Percentiles rank a stretch among this genome's conserved stretches.
These are phyloP conservation scores for Scolecobasidium constrictum DNA, from an alignment of 2,329 filamentous ascomycete species.

Conservation along the genomic window DNA sequence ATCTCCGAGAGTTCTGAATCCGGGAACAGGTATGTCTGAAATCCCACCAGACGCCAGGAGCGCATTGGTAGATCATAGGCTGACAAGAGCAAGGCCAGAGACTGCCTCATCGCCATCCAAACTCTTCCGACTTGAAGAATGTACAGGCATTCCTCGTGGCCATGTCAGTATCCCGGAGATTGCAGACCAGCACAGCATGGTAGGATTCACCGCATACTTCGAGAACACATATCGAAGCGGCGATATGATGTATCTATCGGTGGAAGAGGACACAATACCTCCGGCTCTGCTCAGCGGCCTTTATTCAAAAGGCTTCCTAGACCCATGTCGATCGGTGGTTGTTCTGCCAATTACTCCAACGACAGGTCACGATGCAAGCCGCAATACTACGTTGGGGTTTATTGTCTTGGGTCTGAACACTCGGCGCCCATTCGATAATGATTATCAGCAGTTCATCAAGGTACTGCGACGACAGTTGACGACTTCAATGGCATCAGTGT, in stretches of 20 bases:
- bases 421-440: neutral
- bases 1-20: neutral
- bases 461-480: constrained; percentile 1
- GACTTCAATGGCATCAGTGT: neutral
- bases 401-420: constrained; percentile 2
- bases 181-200: neutral
- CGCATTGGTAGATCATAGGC: neutral
- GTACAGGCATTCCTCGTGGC: too few species aligned
- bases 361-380: neutral
- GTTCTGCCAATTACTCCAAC: neutral
- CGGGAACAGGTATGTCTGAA: neutral
- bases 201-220: constrained; percentile 2
- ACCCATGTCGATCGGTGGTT: neutral
- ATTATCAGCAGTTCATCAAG: neutral
- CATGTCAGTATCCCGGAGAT: neutral
- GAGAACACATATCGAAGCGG: neutral
- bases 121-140: too few species aligned
- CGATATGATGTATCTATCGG: neutral
- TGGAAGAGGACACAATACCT: neutral
- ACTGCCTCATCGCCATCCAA: too few species aligned
- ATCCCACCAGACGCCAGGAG: neutral
- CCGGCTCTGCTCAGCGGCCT: neutral
- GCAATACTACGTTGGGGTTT: neutral
- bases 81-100: too few species aligned
- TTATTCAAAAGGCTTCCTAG: neutral